Evolutionary conservation across 1,139 yeast species (phyloP), one percentile per base, ranked within the genome.

Genomic region (Casaregolazyma suthepensis): DNA sequence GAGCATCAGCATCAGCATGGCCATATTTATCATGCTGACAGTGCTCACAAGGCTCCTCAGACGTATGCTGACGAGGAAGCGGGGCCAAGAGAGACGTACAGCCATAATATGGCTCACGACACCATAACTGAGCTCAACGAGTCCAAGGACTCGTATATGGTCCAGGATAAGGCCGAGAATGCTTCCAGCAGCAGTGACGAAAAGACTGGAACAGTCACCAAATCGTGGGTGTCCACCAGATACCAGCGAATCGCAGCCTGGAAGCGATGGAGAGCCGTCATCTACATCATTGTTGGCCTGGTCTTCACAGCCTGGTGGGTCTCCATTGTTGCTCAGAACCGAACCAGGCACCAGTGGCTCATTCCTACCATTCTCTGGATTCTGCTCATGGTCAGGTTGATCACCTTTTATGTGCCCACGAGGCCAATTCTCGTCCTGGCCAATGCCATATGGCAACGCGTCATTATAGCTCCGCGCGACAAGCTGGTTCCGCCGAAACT

Each of bases 251-350:
- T 45, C 12, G 42, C 43, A 15, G 40, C 51, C 29, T 37, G 48
- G 43, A 49, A 46, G 40, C 54, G 53, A 37, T 52, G 64, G 58
- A 59, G 63, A 47, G 63, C 68, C 66, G 59, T 59, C 10, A 20
- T 63, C 29, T 69, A 64, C 50, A 42, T 69, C 9, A 61, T 70
- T 45, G 53, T 68, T 52, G 71, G 68, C 5, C 50, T 61, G 20
- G 78, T 82, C 59, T 81, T 82, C 73, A 81, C 87, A 4, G 76
- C 83, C 3, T 82, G 87, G 87, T 82, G 86, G 86, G 65, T 82
- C 42, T 77, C 85, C 13, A 79, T 82, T 52, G 54, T 82, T 29
- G 77, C 75, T 54, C 87, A 81, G 64, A 66, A 75, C 4, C 74
- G 74, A 59, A 79, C 77, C 51, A 73, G 86, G 59, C 79, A 68